Percentiles rank a stretch among this genome's conserved stretches.
phyloP scores from a whole-genome alignment of 192 early-diverging fungal genomes.

The Lobulomyces angularis region DNA sequence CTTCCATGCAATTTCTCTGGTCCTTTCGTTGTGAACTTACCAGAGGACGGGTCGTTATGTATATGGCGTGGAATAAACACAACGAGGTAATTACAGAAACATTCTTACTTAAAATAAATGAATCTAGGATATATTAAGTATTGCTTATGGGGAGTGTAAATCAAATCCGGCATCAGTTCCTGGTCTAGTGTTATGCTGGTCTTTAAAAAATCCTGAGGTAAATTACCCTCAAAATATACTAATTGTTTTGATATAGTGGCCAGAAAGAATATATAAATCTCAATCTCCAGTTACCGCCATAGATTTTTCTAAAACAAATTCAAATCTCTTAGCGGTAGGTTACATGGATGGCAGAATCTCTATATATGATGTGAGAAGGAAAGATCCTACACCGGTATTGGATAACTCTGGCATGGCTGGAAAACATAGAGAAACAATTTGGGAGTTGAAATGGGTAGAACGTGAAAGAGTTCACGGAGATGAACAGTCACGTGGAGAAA shows the following conservation, averaged over 20 bases:
- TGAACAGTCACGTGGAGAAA: conserved; percentile 35
- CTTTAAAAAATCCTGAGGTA: conserved; percentile 43
- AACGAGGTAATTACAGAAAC: conserved; percentile 26
- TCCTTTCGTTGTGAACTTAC: conserved; percentile 42
- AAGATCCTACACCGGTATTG: conserved; percentile 22
- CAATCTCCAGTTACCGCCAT: conserved; percentile 34
- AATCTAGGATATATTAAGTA: conserved; percentile 37
- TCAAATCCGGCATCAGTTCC: conserved; percentile 10
- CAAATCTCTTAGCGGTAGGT: conserved; percentile 40
- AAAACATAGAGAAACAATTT: conserved; percentile 49
- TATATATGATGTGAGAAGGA: conserved; percentile 40
- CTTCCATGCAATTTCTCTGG: conserved; percentile 37
- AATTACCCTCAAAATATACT: background rate
- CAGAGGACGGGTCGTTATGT: conserved; percentile 28
- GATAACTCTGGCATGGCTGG: conserved; percentile 34
- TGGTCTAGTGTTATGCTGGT: conserved; percentile 43
- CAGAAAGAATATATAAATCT: conserved; percentile 34
- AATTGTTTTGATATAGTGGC: conserved; percentile 27
- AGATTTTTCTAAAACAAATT: conserved; percentile 37
- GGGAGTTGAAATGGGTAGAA: conserved; percentile 53
- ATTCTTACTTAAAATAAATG: background rate
- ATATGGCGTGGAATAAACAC: conserved; percentile 45
- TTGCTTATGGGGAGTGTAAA: conserved; percentile 38
- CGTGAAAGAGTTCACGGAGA: conserved; percentile 31
- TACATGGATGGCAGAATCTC: conserved; percentile 34